phyloP scores from a whole-genome alignment of 768 basidiomycete species.

The Fibroporia radiculosa region DNA sequence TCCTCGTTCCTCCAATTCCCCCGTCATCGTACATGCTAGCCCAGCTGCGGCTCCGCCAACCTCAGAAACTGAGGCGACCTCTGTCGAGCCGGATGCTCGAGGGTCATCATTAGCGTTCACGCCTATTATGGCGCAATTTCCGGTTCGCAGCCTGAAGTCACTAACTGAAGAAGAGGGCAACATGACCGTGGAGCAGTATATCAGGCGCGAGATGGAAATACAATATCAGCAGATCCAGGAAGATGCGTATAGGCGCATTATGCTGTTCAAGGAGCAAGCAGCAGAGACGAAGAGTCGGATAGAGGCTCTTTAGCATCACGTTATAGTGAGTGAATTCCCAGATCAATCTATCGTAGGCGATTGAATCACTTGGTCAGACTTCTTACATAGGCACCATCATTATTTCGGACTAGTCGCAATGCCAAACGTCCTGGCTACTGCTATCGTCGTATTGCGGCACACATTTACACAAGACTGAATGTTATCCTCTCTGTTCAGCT shows the following conservation, averaged over 20 bases:
- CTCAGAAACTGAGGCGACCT: background rate
- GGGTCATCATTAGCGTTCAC: slow-evolving; percentile 14
- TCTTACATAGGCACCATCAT: too few species aligned
- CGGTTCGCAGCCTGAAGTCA: slow-evolving; percentile 17
- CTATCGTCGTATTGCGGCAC: too few species aligned
- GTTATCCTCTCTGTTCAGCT: too few species aligned
- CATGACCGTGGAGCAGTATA: slow-evolving; percentile 83
- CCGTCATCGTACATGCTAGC: slow-evolving; percentile 2
- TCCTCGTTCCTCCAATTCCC: background rate
- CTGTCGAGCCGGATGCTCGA: too few species aligned
- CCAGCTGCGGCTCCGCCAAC: slow-evolving; percentile 5
- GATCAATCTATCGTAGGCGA: too few species aligned
- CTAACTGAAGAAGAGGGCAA: slow-evolving; percentile 60
- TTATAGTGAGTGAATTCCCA: too few species aligned
- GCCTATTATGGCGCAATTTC: slow-evolving; percentile 18
- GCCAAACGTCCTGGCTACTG: too few species aligned
- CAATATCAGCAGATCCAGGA: slow-evolving; percentile 53
- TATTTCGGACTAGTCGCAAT: too few species aligned
- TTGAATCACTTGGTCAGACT: too few species aligned
- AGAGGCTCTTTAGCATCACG: slow-evolving; percentile 18
- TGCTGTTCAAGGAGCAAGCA: slow-evolving; percentile 38
- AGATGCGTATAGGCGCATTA: slow-evolving; percentile 46
- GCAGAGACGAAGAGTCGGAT: slow-evolving; percentile 26
- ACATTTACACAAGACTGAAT: too few species aligned
- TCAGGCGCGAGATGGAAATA: slow-evolving; percentile 64